A percentile compares a stretch with the other conserved stretches of the same genome.
Evolutionary conservation across 176 grass and related monocot species (phyloP).

Genomic region (Ampelocalamus luodianensis): DNA sequence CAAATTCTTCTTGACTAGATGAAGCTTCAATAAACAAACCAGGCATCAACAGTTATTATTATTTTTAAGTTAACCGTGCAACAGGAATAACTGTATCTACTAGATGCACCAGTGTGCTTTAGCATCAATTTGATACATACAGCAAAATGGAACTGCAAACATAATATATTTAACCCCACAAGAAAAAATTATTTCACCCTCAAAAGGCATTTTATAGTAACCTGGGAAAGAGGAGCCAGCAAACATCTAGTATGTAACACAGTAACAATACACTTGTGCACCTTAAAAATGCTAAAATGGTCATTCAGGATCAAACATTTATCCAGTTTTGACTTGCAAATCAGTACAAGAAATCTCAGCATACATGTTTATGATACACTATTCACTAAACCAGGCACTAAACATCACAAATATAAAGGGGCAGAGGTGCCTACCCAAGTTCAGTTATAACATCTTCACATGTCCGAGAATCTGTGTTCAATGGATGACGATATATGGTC

Average conservation of each 20-base stretch:
- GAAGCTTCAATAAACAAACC: not conserved
- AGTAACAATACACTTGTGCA: not conserved
- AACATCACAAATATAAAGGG: slow-evolving; percentile 16
- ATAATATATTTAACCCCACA: slow-evolving; percentile 8
- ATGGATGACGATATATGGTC: slow-evolving; percentile 65
- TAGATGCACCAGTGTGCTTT: not conserved
- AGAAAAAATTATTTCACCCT: slow-evolving; percentile 2
- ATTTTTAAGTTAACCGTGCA: not conserved
- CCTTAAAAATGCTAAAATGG: slow-evolving; percentile 11
- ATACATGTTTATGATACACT: slow-evolving; percentile 14
- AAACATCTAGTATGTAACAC: not conserved
- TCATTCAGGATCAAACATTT: not conserved
- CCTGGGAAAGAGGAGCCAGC: not conserved
- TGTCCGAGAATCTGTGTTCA: slow-evolving; percentile 94
- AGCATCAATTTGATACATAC: slow-evolving; percentile 7
- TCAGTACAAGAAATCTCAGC: slow-evolving; percentile 26
- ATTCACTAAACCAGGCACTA: not conserved
- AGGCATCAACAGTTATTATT: not conserved
- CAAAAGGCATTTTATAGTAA: not conserved
- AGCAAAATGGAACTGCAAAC: slow-evolving; percentile 26
- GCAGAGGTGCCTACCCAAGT: slow-evolving; percentile 69
- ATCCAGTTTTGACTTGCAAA: slow-evolving; percentile 29
- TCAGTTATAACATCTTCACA: slow-evolving; percentile 96
- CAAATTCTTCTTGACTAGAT: not conserved
- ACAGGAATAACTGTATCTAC: not conserved